Evolutionary conservation across 495 filamentous ascomycete genomes (phyloP).

Genomic region (Talaromyces proteolyticus): DNA sequence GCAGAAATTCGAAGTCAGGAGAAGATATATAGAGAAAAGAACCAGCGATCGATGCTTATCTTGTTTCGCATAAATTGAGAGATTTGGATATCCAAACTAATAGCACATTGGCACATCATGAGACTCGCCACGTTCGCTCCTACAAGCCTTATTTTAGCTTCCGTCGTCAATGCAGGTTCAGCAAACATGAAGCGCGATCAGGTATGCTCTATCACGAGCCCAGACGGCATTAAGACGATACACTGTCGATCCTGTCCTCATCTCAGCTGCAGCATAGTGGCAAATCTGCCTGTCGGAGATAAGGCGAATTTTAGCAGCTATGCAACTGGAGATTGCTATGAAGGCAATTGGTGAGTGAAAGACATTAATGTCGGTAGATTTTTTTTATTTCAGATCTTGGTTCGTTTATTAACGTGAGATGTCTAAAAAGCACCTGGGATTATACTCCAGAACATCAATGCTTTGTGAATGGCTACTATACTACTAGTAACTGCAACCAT

Average conservation of each 20-base stretch:
- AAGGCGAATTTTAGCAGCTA: slow-evolving; percentile 5
- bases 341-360: slow-evolving; percentile 6
- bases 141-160: background rate
- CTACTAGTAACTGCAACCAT: slow-evolving; percentile 6
- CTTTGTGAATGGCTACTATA: slow-evolving; percentile 13
- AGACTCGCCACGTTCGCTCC: background rate
- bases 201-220: background rate
- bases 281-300: background rate
- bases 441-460: slow-evolving; percentile 1
- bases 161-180: background rate
- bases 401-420: background rate
- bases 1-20: too few species aligned
- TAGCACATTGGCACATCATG: too few species aligned
- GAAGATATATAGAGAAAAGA: too few species aligned
- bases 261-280: background rate
- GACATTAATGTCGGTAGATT: too few species aligned
- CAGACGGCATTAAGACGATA: background rate
- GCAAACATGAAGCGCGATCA: background rate
- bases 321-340: slow-evolving; percentile 6
- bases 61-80: too few species aligned
- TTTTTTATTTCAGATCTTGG: background rate
- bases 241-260: slow-evolving; percentile 6
- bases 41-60: too few species aligned
- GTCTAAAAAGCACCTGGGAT: slow-evolving; percentile 8
- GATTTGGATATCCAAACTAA: too few species aligned